Evolutionary conservation across 2,329 filamentous ascomycete genomes (phyloP).

Genomic region (Nemania sp.): DNA sequence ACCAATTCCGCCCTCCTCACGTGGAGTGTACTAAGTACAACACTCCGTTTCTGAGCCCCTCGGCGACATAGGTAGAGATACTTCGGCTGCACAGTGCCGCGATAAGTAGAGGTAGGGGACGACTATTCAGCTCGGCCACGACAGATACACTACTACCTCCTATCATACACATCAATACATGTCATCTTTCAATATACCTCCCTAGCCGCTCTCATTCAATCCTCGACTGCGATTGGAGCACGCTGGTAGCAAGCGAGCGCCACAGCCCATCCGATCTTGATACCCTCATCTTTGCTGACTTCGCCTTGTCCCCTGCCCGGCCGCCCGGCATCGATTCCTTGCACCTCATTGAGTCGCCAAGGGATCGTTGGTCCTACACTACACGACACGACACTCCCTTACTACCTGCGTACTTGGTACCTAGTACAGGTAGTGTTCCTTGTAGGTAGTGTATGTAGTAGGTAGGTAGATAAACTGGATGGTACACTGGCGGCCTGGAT

Average conservation of each 20-base stretch:
- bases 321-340: conserved; percentile 14
- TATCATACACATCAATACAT: too few relatives aligned
- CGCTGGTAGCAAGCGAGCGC: conserved; percentile 7
- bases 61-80: background rate
- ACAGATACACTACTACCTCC: too few relatives aligned
- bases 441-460: too few relatives aligned
- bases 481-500: too few relatives aligned
- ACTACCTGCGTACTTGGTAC: too few relatives aligned
- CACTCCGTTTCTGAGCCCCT: conserved; percentile 6
- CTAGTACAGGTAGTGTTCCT: too few relatives aligned
- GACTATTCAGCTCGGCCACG: conserved; percentile 11
- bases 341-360: conserved; percentile 12
- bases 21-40: background rate
- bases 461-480: too few relatives aligned
- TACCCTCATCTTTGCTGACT: background rate
- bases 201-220: background rate
- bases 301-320: conserved; percentile 1
- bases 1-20: too few relatives aligned
- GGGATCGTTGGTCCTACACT: conserved; percentile 6
- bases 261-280: conserved; percentile 20
- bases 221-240: conserved; percentile 14
- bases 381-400: too few relatives aligned
- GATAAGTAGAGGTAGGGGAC: too few relatives aligned
- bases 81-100: background rate
- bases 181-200: conserved; percentile 7